A percentile compares a stretch with the other conserved stretches of the same genome.
Conservation (phyloP, 345 rosid species). For the Stellera chamaejasme region DNA sequence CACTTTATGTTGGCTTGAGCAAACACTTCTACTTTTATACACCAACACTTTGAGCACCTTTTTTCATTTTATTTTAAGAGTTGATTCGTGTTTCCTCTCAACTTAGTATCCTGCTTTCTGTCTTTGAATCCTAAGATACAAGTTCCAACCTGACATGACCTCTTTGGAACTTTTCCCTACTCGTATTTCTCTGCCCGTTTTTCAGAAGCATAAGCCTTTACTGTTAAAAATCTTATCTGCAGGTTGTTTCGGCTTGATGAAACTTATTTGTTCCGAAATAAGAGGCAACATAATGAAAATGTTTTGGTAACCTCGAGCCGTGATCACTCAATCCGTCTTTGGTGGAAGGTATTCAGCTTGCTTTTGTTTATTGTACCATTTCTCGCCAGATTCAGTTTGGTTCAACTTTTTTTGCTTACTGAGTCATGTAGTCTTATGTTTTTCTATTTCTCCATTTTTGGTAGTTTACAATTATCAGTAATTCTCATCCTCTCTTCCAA, state of each 20-base stretch:
- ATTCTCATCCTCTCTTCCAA: background rate
- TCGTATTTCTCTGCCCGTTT: too few species aligned
- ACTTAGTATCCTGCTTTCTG: too few species aligned
- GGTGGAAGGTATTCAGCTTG: conserved; percentile 55
- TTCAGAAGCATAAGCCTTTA: too few species aligned
- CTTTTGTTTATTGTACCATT: background rate
- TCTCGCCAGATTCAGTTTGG: background rate
- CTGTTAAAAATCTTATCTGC: conserved; percentile 13
- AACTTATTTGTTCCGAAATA: conserved; percentile 32
- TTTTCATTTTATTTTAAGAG: too few species aligned
- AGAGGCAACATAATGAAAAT: conserved; percentile 32
- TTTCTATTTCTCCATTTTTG: background rate
- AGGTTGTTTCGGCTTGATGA: conserved; percentile 42
- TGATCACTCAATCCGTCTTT: conserved; percentile 54
- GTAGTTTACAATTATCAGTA: background rate
- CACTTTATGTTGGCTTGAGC: too few species aligned
- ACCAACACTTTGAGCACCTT: too few species aligned
- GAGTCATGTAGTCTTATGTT: background rate
- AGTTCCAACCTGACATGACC: too few species aligned
- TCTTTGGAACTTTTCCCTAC: too few species aligned
- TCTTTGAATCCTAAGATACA: too few species aligned
- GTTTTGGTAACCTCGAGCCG: conserved; percentile 49
- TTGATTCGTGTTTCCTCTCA: too few species aligned
- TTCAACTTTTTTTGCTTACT: background rate
- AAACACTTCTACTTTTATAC: too few species aligned